A percentile compares a stretch with the other conserved stretches of the same genome.
These are phyloP conservation scores for Candida parachauliodes DNA, from an alignment of 805 yeast species.

Conservation along the genomic window DNA sequence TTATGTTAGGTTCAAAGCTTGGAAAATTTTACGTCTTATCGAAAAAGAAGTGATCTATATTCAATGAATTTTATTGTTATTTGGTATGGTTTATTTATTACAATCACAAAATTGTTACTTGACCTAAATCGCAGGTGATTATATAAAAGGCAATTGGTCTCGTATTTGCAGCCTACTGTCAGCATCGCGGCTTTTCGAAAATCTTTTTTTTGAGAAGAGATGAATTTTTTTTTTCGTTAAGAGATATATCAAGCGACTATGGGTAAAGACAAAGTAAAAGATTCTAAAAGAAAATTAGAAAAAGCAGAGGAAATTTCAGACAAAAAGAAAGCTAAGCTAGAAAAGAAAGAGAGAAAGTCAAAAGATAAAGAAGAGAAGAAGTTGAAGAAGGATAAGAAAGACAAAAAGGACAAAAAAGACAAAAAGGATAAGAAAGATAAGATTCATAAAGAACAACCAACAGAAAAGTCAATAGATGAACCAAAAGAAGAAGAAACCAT, in stretches of 20 bases:
- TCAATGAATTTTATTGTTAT: too few relatives aligned
- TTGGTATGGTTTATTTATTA: too few relatives aligned
- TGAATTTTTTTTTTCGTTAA: slow-evolving; percentile 3
- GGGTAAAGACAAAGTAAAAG: slow-evolving; percentile 3
- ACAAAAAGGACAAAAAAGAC: slow-evolving; percentile 25
- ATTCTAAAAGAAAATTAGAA: slow-evolving; percentile 11
- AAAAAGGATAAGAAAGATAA: slow-evolving; percentile 22
- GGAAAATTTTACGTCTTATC: too few relatives aligned
- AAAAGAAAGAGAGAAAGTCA: slow-evolving; percentile 20
- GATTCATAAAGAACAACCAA: too few relatives aligned
- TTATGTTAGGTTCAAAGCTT: too few relatives aligned
- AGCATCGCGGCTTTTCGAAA: background rate
- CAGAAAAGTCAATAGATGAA: too few relatives aligned
- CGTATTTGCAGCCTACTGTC: too few relatives aligned
- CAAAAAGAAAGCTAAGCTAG: slow-evolving; percentile 5
- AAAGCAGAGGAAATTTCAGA: slow-evolving; percentile 11
- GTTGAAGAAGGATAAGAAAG: slow-evolving; percentile 24
- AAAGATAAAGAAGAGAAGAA: slow-evolving; percentile 26
- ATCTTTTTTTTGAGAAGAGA: slow-evolving; percentile 5
- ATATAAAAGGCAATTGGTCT: too few relatives aligned
- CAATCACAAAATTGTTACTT: too few relatives aligned
- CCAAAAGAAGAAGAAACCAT: slow-evolving; percentile 22
- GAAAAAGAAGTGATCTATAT: too few relatives aligned
- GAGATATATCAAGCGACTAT: background rate
- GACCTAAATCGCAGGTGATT: too few relatives aligned